phyloP scores from a whole-genome alignment of 1,139 yeast species.

The Scheffersomyces quercinus region DNA sequence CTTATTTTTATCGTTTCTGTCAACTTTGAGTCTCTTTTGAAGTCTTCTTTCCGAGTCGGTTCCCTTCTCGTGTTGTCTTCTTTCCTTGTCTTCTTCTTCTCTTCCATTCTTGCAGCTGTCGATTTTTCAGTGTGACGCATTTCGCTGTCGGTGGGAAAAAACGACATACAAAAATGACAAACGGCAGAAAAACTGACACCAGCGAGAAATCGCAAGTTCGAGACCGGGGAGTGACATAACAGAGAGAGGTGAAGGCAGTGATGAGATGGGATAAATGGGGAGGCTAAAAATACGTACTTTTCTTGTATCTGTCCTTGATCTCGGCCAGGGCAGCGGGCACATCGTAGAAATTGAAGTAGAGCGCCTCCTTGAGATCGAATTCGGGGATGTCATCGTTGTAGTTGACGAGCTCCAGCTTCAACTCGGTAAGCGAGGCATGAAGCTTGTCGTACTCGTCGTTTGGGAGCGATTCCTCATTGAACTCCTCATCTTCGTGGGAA shows the following conservation, averaged over 20 bases:
- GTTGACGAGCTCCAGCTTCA: conserved; percentile 33
- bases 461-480: conserved; percentile 42
- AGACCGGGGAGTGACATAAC: conserved; percentile 5
- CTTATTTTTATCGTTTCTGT: too few species aligned
- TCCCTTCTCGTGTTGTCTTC: too few species aligned
- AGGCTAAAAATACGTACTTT: conserved; percentile 38
- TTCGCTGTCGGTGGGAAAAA: too few species aligned
- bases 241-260: neutral
- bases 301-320: conserved; percentile 45
- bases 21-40: too few species aligned
- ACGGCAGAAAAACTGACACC: neutral
- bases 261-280: neutral
- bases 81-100: too few species aligned
- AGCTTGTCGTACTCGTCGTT: conserved; percentile 54
- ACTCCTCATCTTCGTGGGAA: conserved; percentile 28
- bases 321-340: conserved; percentile 54
- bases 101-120: too few species aligned
- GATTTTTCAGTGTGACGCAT: too few species aligned
- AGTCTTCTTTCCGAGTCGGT: too few species aligned
- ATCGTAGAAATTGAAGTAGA: conserved; percentile 63
- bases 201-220: neutral
- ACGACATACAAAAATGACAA: neutral
- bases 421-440: conserved; percentile 40
- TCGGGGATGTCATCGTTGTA: conserved; percentile 53
- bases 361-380: conserved; percentile 54